Base-by-base conservation (phyloP, 306 rosid genomes). In the Arachis hypogaea region DNA sequence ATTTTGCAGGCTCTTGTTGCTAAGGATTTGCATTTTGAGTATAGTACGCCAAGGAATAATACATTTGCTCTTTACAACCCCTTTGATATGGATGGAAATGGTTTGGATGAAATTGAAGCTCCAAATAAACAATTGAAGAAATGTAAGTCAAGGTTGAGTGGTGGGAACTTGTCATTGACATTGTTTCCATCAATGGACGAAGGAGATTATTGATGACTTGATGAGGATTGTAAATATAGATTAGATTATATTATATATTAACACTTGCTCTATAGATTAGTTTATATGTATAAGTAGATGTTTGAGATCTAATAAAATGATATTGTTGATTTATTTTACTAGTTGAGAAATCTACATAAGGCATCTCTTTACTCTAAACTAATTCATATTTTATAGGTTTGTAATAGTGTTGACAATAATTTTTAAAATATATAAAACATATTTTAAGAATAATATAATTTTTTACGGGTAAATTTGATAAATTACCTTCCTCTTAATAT, bases 11-110 rank as follows among this genome's bases (percentile, higher is more conserved):
- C 87, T 81, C 7, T 81, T 30, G 66, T 72, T 44, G 98, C 89
- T 2, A 83, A 87, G 73, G 69, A 82, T 29, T 66, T 16, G n/a
- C 89, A 93, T 83, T 93, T 93, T 68, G 82, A 84, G 9, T 88
- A 77, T 6, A 82, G 78, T 38, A 93, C 98, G 0, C 98, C 98
- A 22, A 77, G 73, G 16, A 90, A 88, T 87, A 63, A 46, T 4
- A 63, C 60, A 29, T 74, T 43, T 0, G 69, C 75, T 28, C 82
- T 87, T 55, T 82, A 77, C 9, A 60, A 29, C 51, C 45, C 79
- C 11, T 38, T 78, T 52, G 82, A 76, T 45, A 42, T 78, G 29
- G 77, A 79, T 16, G 43, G 11, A 40, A 58, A 54, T 56, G 77
- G 62, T 0, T 41, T 43, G 7, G 75, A 67, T 2, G 91, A 86